Evolutionary conservation across 148 eudicot species (phyloP).

Genomic region (Chenopodium quinoa): DNA sequence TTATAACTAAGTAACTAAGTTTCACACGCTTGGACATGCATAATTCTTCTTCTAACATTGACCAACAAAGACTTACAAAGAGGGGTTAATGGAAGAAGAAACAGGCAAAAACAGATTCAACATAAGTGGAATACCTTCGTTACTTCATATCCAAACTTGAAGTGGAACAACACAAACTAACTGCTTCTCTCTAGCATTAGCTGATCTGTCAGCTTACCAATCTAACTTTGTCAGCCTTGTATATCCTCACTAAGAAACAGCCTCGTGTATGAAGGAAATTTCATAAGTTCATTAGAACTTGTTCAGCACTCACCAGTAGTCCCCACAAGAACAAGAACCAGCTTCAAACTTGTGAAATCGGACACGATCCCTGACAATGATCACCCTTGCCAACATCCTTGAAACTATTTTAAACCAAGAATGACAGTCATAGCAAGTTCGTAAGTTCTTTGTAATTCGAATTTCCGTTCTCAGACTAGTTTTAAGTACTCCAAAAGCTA

Average conservation of each 20-base stretch:
- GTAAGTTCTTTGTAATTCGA: constrained; percentile 52
- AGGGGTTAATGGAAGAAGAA: neutral
- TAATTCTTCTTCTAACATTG: neutral
- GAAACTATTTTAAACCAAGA: constrained; percentile 59
- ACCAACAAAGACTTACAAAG: neutral
- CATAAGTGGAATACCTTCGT: constrained; percentile 7
- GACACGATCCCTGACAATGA: constrained; percentile 64
- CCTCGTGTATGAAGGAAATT: neutral
- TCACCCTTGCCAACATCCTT: constrained; percentile 51
- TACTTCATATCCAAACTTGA: neutral
- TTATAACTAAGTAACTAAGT: neutral
- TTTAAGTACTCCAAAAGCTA: constrained; percentile 58
- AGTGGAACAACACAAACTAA: neutral
- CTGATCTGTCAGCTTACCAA: neutral
- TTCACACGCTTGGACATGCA: neutral
- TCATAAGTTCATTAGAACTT: neutral
- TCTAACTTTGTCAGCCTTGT: neutral
- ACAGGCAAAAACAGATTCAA: neutral
- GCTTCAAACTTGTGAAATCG: constrained; percentile 64
- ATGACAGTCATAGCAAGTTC: constrained; percentile 73
- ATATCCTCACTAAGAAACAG: neutral
- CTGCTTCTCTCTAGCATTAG: neutral
- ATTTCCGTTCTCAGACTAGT: constrained; percentile 55
- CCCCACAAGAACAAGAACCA: constrained; percentile 66
- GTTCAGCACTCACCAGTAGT: constrained; percentile 47